Evolutionary conservation across 441 rosid genomes (phyloP), one percentile per base, ranked within the genome.

Genomic region (Euphorbia schlechtendalii): DNA sequence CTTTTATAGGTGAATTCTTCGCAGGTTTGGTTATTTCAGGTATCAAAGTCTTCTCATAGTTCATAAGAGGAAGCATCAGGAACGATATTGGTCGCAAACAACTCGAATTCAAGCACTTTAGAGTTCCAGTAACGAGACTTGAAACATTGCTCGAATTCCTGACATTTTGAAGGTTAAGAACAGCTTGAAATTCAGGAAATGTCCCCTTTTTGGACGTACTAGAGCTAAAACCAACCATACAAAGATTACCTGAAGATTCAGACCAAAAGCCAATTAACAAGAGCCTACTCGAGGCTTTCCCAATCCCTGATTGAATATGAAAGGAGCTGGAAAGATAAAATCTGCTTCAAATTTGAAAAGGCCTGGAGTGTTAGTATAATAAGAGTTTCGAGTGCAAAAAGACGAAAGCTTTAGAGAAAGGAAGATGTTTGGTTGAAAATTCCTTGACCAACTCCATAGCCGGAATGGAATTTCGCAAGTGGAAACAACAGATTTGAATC

Each of bases 211-310:
- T 60, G 51, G n/a, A 20, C 43, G 53, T 34, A 32, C 45, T 32
- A 0, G n/a, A n/a, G n/a, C n/a, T n/a, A n/a, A 32, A 25, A 25
- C 71, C 75, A 21, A 77, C 69, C 82, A 72, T 71, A 57, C 83
- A 82, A 61, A 82, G 80, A 30, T 67, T 59, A 59, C 74, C 78
- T 0, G 79, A 73, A 61, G 71, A 59, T 43, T 67, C 69, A 3
- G 82, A 82, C 82, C 80, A 77, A 65, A 73, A 75, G 51, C 86
- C 86, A 1, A 56, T 64, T 2, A 79, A 66, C 49, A 51, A 49
- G 71, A 79, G 71, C 32, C 10, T 45, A 8, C 66, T 55, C 45
- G 30, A 20, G 28, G 6, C 7, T 57, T 32, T 40, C 32, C 64
- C 57, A 34, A 6, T n/a, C 54, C 30, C 8, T 49, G 64, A 56